Conservation (phyloP, 2,329 filamentous ascomycete species). For the Aspergillus piperis region DNA sequence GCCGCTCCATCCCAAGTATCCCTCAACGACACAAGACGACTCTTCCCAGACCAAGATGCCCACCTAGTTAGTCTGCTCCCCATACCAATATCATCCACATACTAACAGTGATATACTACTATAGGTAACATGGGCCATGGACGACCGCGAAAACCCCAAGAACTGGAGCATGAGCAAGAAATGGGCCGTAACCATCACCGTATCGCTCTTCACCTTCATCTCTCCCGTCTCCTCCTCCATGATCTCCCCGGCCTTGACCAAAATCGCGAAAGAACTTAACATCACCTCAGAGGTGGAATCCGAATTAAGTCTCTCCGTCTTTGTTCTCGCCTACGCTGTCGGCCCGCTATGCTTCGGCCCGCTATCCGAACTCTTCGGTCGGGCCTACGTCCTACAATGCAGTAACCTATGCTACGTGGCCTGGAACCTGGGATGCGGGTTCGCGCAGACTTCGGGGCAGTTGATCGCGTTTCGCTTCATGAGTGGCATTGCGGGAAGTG, state of each 20-base stretch:
- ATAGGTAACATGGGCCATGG: no score
- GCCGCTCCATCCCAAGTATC: no score
- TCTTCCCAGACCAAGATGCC: no score
- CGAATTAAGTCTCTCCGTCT: conserved; percentile 55
- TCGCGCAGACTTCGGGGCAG: conserved; percentile 42
- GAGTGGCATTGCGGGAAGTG: conserved; percentile 60
- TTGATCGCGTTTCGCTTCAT: conserved; percentile 58
- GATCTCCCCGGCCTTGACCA: conserved; percentile 52
- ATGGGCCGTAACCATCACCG: conserved; percentile 57
- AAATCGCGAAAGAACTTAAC: conserved; percentile 55
- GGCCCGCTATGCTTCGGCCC: conserved; percentile 19
- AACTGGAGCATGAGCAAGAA: conserved; percentile 60
- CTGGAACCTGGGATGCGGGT: conserved; percentile 19
- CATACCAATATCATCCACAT: no score
- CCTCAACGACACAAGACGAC: no score
- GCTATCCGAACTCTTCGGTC: conserved; percentile 19
- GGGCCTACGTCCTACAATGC: conserved; percentile 13
- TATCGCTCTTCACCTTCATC: conserved; percentile 61
- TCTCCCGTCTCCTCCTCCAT: conserved; percentile 65
- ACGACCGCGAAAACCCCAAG: conserved; percentile 38
- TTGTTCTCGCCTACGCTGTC: conserved; percentile 55
- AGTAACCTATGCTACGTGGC: conserved; percentile 19
- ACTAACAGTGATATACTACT: no score
- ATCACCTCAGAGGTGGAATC: conserved; percentile 48
- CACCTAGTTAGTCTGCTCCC: no score